phyloP scores from a whole-genome alignment of 768 basidiomycete species.

The Termitomyces titanicus region DNA sequence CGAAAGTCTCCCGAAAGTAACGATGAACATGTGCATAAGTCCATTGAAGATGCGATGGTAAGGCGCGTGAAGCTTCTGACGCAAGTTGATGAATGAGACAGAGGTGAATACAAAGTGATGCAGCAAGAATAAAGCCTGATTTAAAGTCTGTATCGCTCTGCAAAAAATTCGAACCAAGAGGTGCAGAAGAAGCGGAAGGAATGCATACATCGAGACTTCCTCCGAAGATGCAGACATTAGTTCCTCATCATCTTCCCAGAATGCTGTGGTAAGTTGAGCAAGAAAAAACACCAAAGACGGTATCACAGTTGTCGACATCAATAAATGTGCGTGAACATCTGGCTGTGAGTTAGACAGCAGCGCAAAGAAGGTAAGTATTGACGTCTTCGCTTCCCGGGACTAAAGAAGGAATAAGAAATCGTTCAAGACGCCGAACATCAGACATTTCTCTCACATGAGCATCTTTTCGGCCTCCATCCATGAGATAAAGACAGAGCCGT shows the following conservation, averaged over 20 bases:
- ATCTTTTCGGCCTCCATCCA: constrained; percentile 36
- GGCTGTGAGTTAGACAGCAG: constrained; percentile 37
- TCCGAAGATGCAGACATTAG: constrained; percentile 32
- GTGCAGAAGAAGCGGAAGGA: background rate
- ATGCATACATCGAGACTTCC: constrained; percentile 33
- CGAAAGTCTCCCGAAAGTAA: constrained; percentile 73
- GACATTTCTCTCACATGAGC: constrained; percentile 33
- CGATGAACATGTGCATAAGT: constrained; percentile 65
- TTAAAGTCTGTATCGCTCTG: constrained; percentile 50
- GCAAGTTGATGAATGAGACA: constrained; percentile 47
- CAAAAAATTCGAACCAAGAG: background rate
- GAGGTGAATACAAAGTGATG: constrained; percentile 57
- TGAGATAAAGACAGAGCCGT: constrained; percentile 44
- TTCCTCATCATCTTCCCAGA: constrained; percentile 65
- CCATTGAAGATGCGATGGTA: constrained; percentile 55
- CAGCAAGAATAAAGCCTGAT: constrained; percentile 54
- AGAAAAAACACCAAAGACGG: constrained; percentile 63
- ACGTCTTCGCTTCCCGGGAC: constrained; percentile 27
- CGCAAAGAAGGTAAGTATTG: constrained; percentile 38
- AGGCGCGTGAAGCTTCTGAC: constrained; percentile 54
- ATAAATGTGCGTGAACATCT: constrained; percentile 32
- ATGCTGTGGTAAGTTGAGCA: constrained; percentile 43
- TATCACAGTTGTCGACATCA: constrained; percentile 51
- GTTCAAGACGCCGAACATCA: background rate
- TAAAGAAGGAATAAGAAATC: background rate